These are phyloP conservation scores for Erucastrum elatum DNA, from an alignment of 345 rosid genomes.

Conservation along the genomic window DNA sequence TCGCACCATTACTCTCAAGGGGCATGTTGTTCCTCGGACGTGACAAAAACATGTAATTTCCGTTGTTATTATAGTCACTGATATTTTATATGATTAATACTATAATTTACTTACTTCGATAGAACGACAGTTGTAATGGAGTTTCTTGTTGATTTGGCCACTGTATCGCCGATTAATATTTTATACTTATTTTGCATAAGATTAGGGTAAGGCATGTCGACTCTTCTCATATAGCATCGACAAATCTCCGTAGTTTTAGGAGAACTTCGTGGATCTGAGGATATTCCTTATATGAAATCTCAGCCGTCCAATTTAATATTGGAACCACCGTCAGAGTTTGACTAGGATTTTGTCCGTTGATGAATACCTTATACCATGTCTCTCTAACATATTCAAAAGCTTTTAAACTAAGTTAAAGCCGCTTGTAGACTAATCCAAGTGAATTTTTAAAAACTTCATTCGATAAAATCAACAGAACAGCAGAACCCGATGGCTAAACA, in stretches of 20 bases:
- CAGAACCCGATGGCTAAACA: neutral
- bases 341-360: slow-evolving; percentile 13
- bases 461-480: neutral
- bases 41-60: slow-evolving; percentile 34
- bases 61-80: slow-evolving; percentile 4
- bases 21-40: slow-evolving; percentile 45
- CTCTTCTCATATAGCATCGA: slow-evolving; percentile 20
- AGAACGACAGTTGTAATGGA: slow-evolving; percentile 5
- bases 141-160: neutral
- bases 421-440: neutral
- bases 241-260: slow-evolving; percentile 30
- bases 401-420: neutral
- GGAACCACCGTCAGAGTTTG: slow-evolving; percentile 26
- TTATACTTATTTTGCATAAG: neutral
- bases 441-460: neutral
- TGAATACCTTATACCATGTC: neutral
- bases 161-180: neutral
- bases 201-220: slow-evolving; percentile 7
- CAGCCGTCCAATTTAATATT: slow-evolving; percentile 27
- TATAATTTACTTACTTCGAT: neutral
- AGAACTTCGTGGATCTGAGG: slow-evolving; percentile 35
- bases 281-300: slow-evolving; percentile 11
- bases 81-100: neutral
- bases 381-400: slow-evolving; percentile 1
- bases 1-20: slow-evolving; percentile 34